Base-by-base conservation (phyloP, 257 asterid genomes). In the Lavandula angustifolia region DNA sequence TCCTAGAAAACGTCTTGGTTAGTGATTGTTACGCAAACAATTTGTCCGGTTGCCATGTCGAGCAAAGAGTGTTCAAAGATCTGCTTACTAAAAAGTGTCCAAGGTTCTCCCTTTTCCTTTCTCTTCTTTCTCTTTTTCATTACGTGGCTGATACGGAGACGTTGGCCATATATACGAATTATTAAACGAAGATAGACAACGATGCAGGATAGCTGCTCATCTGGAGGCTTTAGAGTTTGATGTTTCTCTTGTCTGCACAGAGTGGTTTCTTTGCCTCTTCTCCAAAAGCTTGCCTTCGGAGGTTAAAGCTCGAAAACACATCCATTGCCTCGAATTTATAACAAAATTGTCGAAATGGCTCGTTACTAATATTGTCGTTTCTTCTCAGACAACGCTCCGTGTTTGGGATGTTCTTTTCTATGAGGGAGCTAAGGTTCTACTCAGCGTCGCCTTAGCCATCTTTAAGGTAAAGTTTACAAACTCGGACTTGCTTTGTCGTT, bases 391-490 rank as follows among this genome's bases (percentile, higher is more conserved):
- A 51, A 92, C 97, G 9, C 71, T 92, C 78, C 84, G 99, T 40
- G 84, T 92, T 55, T 92, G 99, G 99, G 99, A 92, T 56, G 92
- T 92, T 64, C 99, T 92, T 72, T 92, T 87, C 84, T 89, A 92
- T 22, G 99, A 92, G 80, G 99, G 99, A 60, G 97, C 92, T 66
- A 84, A 81, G 81, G 89, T 92, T 70, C 68, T 92, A 46, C 85
- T 89, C 54, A 80, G 91, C 73, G 92, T 83, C 9, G 99, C 99
- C 51, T 78, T 92, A 69, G 97, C 99, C 47, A 82, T 92, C 61
- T 89, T 92, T 61, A 85, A 81, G 99, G 99, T 92, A 64, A 69
- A 10, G 18, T 17, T 62, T 37, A 7, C 69, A 3, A 13, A 62
- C 16, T 4, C n/a, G 38, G 60, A 32, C 53, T 41, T 40, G 48